These are phyloP conservation scores for Talaromyces sp. DNA, from an alignment of 2,329 filamentous ascomycete species.

Conservation along the genomic window DNA sequence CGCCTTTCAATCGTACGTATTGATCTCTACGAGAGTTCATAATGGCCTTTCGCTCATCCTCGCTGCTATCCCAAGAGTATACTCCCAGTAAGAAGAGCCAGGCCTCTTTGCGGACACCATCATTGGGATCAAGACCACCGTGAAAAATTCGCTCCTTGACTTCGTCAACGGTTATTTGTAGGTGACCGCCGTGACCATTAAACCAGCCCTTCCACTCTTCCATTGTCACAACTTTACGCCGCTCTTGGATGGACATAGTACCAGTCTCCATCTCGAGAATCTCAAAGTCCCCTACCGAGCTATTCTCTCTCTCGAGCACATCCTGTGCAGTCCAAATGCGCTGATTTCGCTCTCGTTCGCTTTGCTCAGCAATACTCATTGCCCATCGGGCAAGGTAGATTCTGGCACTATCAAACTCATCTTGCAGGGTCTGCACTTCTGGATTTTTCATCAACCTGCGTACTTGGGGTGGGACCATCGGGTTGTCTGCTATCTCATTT, in stretches of 20 bases:
- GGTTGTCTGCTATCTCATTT: constrained; percentile 86
- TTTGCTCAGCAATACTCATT: constrained; percentile 97
- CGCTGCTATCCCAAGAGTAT: constrained; percentile 86
- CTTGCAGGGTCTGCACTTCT: constrained; percentile 89
- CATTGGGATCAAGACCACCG: constrained; percentile 79
- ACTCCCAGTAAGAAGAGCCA: constrained; percentile 93
- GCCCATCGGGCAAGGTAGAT: constrained; percentile 95
- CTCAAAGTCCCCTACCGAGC: constrained; percentile 92
- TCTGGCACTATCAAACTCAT: constrained; percentile 94
- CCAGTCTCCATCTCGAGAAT: constrained; percentile 74
- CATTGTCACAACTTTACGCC: constrained; percentile 69
- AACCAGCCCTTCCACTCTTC: constrained; percentile 93
- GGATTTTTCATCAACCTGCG: constrained; percentile 79
- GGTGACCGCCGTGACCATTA: constrained; percentile 64
- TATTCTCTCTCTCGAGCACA: constrained; percentile 89
- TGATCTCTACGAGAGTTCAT: constrained; percentile 84
- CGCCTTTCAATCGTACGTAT: constrained; percentile 86
- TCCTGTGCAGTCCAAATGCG: constrained; percentile 91
- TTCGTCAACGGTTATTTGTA: constrained; percentile 80
- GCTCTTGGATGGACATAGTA: constrained; percentile 68
- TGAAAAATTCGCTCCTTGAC: constrained; percentile 98
- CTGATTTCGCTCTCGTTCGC: constrained; percentile 77
- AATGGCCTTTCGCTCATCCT: constrained; percentile 75
- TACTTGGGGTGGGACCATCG: constrained; percentile 83
- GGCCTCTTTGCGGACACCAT: constrained; percentile 90